Conservation (phyloP, 192 early-diverging fungal genomes). For the Coemansia sp. region DNA sequence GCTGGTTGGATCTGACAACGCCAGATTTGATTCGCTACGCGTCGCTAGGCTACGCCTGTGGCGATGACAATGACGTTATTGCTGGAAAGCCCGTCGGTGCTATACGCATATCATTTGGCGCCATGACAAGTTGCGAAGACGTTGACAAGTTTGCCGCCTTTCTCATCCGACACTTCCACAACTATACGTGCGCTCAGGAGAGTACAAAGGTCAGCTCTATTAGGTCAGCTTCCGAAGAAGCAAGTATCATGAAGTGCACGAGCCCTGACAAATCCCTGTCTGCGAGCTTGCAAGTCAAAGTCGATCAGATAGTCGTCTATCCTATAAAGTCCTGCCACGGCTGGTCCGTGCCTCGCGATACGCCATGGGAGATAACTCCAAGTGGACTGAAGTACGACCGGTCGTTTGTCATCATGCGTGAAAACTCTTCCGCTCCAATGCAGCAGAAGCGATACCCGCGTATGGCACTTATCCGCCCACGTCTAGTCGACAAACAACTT, state of each 20-base stretch:
- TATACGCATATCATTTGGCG: conserved; percentile 79
- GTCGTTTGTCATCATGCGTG: conserved; percentile 51
- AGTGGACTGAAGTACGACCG: conserved; percentile 44
- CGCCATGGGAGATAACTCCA: conserved; percentile 39
- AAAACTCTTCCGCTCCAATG: conserved; percentile 53
- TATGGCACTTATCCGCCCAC: conserved; percentile 67
- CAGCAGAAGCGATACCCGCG: conserved; percentile 69
- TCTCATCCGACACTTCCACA: conserved; percentile 60
- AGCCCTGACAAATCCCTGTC: background rate
- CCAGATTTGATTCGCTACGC: conserved; percentile 57
- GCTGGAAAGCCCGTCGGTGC: conserved; percentile 71
- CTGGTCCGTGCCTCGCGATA: conserved; percentile 32
- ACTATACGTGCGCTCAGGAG: background rate
- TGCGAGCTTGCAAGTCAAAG: conserved; percentile 18
- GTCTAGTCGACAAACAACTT: conserved; percentile 49
- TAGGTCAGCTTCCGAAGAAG: background rate
- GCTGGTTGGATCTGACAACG: conserved; percentile 63
- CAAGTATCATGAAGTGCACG: background rate
- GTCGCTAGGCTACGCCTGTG: conserved; percentile 70
- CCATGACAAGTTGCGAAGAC: conserved; percentile 66
- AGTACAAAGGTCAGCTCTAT: background rate
- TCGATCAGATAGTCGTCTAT: conserved; percentile 56
- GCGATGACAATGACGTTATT: conserved; percentile 74
- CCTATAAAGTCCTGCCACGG: conserved; percentile 85
- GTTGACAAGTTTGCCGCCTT: conserved; percentile 64